These are phyloP conservation scores for Salvia splendens DNA, from an alignment of 257 asterid species.

Conservation along the genomic window DNA sequence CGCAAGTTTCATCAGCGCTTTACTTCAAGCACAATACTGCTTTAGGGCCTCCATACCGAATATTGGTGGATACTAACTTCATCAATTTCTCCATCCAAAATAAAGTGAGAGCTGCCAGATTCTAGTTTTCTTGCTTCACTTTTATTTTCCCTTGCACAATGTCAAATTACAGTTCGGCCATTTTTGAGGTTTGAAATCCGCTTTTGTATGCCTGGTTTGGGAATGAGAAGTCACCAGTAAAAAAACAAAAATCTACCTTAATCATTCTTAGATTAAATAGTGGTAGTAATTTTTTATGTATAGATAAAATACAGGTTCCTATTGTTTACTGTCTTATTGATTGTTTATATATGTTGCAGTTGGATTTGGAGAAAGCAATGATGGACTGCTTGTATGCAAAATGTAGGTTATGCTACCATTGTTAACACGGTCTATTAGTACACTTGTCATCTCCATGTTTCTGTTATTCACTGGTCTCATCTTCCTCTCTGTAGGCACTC, in stretches of 20 bases:
- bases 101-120: conserved; percentile 54
- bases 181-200: background rate
- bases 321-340: conserved; percentile 1
- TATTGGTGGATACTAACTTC: conserved; percentile 93
- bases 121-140: background rate
- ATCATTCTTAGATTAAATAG: too few relatives aligned
- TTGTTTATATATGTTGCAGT: conserved; percentile 45
- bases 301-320: background rate
- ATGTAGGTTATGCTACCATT: conserved; percentile 55
- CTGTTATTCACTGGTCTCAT: background rate
- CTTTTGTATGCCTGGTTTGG: background rate
- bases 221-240: background rate
- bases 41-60: conserved; percentile 88
- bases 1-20: conserved; percentile 86
- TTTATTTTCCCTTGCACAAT: background rate
- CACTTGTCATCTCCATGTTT: conserved; percentile 7
- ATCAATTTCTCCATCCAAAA: conserved; percentile 96
- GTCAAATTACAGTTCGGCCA: background rate
- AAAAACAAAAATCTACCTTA: too few relatives aligned
- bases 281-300: too few relatives aligned
- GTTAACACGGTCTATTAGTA: background rate
- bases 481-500: conserved; percentile 64
- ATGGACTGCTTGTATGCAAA: conserved; percentile 98
- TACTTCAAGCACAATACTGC: conserved; percentile 88
- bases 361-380: conserved; percentile 96